phyloP scores from a whole-genome alignment of 495 filamentous ascomycete species.

The Astrothelium macrocarpum region DNA sequence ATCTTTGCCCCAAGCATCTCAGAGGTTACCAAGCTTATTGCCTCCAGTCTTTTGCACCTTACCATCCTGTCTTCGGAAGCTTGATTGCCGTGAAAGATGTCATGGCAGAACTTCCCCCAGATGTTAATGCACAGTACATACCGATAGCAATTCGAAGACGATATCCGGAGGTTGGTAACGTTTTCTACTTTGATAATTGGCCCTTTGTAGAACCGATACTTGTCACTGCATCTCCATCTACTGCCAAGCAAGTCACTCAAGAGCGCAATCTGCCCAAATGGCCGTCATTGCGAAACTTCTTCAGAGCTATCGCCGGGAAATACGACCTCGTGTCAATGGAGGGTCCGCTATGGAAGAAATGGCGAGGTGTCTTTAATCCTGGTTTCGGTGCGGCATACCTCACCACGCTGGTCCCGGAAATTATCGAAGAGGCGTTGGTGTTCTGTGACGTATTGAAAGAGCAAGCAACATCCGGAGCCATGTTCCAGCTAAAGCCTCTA shows the following conservation, averaged over 20 bases:
- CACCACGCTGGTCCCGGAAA: constrained; percentile 31
- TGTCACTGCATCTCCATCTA: constrained; percentile 29
- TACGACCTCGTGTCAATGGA: constrained; percentile 31
- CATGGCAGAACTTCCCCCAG: neutral
- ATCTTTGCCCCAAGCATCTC: neutral
- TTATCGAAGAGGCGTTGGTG: constrained; percentile 34
- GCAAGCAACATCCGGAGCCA: constrained; percentile 24
- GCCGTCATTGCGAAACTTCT: constrained; percentile 20
- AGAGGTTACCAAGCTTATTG: neutral
- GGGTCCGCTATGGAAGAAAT: constrained; percentile 36
- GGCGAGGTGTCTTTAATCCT: constrained; percentile 37
- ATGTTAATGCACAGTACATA: neutral
- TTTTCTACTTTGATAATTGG: constrained; percentile 40
- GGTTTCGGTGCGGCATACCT: constrained; percentile 38
- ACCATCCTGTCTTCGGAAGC: neutral
- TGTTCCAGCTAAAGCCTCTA: constrained; percentile 30
- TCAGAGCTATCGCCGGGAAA: constrained; percentile 29
- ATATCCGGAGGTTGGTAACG: neutral
- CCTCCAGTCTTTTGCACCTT: neutral
- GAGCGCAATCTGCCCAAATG: constrained; percentile 28
- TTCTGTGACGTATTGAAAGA: constrained; percentile 30
- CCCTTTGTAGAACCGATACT: constrained; percentile 33
- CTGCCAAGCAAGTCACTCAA: constrained; percentile 30
- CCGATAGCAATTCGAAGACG: neutral
- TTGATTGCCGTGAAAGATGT: neutral